Base-by-base conservation (phyloP, 441 rosid genomes). In the Geranium incanum region DNA sequence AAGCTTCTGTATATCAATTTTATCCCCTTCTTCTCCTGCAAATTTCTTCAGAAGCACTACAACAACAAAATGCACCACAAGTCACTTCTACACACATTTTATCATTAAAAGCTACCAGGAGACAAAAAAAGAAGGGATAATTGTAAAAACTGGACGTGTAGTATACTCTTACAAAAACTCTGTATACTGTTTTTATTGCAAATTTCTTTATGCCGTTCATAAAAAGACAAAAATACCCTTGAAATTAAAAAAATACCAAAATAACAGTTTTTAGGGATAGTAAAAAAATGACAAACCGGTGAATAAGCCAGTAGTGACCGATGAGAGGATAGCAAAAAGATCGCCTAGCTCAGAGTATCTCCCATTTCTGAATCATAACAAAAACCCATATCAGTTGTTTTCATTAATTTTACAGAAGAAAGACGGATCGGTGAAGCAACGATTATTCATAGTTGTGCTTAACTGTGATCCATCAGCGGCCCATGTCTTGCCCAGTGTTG, bases 1-100 rank as follows among this genome's bases (percentile, higher is more conserved):
- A 38, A 86, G 21, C 79, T 82, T 84, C 52, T 84, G 85, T 76
- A 84, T 55, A 70, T 86, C 89, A 18, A 84, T 63, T 71, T 45
- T 81, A 55, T 79, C 81, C 64, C 86, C 87, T 75, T 67, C 78
- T 52, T 78, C 76, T 55, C 86, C 87, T 37, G 85, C 74, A 70
- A 78, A 74, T 81, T 79, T 81, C 67, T 81, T 82, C 12, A 82
- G 86, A 70, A 84, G 69, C 33, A 86, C 89, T 82, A 79, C 75
- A 78, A 9, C 3, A 48, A 59, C 33, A 8, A 3, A 4, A 21
- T 3, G 5, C 55, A 48, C 4, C 55, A 48, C 9, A 48, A 59
- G 64, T 18, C 11, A 19, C 63, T 57, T 57, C 16, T 45, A n/a
- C 15, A 9, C 55, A 45, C 33, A 28, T 28, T 28, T 28, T 28